phyloP scores from a whole-genome alignment of 164 flowering plant genomes.

The Stephania japonica region DNA sequence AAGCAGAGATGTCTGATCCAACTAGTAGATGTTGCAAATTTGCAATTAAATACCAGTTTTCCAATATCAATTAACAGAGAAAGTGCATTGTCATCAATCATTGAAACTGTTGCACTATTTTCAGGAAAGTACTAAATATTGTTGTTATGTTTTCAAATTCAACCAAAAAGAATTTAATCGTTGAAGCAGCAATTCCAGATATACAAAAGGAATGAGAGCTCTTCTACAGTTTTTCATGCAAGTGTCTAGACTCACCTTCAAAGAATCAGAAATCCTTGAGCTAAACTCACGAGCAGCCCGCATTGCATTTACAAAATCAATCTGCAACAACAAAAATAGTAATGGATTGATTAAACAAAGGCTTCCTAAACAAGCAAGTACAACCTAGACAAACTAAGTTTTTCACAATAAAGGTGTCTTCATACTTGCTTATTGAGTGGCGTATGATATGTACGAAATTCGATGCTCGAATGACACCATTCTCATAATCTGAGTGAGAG shows the following conservation, averaged over 20 bases:
- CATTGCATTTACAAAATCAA: constrained; percentile 86
- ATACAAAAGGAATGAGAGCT: neutral
- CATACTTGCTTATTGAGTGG: constrained; percentile 96
- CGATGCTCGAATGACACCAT: constrained; percentile 72
- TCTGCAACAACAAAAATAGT: constrained; percentile 29
- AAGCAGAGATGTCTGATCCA: too few relatives aligned
- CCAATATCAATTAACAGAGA: too few relatives aligned
- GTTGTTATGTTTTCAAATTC: too few relatives aligned
- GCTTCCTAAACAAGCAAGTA: neutral
- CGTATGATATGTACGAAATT: constrained; percentile 93
- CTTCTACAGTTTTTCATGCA: neutral
- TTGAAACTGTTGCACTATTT: too few relatives aligned
- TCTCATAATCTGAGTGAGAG: constrained; percentile 54
- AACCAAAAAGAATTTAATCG: neutral
- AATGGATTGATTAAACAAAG: neutral
- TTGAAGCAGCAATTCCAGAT: neutral
- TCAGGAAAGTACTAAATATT: neutral
- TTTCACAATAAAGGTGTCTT: neutral
- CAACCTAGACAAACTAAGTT: neutral
- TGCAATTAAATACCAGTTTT: too few relatives aligned
- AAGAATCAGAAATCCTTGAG: constrained; percentile 66
- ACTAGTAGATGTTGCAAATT: too few relatives aligned
- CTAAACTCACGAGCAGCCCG: constrained; percentile 89
- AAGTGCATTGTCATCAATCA: too few relatives aligned
- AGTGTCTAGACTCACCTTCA: constrained; percentile 44